Evolutionary conservation across 768 basidiomycete genomes (phyloP), one percentile per base, ranked within the genome.

Genomic region (Boletus fagicola): DNA sequence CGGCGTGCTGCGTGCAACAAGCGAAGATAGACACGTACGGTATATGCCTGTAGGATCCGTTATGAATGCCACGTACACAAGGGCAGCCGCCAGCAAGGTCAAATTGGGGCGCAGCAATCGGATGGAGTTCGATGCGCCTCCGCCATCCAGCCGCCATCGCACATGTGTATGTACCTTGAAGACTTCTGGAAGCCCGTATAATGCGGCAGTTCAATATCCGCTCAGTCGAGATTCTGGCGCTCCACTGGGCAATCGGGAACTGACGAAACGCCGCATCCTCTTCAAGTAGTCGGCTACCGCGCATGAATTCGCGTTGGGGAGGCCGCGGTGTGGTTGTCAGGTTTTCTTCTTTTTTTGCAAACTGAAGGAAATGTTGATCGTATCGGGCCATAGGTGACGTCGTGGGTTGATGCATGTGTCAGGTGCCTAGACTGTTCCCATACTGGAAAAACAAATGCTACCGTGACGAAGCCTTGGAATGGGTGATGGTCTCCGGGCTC

Each of bases 161-260:
- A 57, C 53, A 52, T 58, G 54, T 55, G 57, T 39, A 57, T 57
- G 57, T 48, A 58, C 58, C 59, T 64, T 53, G 59, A 12, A 50
- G 52, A 40, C 66, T 65, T 70, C 68, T 61, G 49, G 60, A 68
- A 68, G 66, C 46, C 68, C 61, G 66, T 61, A 49, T 51, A 56
- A 38, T 24, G 61, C 68, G 68, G 61, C 66, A 68, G 59, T 61
- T 70, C 66, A 59, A 68, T 70, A 66, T 68, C 68, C 66, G 67
- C 59, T 70, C 63, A 70, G 66, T 70, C 66, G 68, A 68, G 67
- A 53, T 63, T 68, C 61, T 57, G 33, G 59, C 63, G 68, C 68
- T 56, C 59, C 60, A 69, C 49, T 53, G 50, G 49, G 33, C 53
- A 51, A 53, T 47, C 50, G 53, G 64, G 47, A 42, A 50, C 52